Conservation (phyloP, 495 filamentous ascomycete species). For the Lasiosphaeria ovina region DNA sequence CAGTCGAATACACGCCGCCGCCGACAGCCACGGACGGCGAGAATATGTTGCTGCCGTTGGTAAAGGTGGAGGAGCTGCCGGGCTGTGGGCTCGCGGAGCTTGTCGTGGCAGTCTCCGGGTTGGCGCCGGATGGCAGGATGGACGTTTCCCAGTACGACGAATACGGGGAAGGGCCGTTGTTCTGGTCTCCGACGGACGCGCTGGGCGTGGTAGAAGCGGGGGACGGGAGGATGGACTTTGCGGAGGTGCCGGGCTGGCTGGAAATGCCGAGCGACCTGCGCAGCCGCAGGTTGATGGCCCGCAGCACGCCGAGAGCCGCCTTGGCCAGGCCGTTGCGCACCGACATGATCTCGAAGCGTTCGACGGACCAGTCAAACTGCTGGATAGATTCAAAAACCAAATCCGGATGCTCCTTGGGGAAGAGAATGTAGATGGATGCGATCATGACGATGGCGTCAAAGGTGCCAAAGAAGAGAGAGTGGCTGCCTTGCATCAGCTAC, state of each 20-base stretch:
- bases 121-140: neutral
- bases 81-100: neutral
- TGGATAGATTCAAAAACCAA: constrained; percentile 42
- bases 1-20: neutral
- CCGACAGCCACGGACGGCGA: neutral
- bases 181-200: neutral
- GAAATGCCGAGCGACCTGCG: constrained; percentile 40
- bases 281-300: constrained; percentile 45
- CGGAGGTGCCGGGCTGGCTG: constrained; percentile 3
- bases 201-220: neutral
- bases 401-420: constrained; percentile 47
- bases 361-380: constrained; percentile 53
- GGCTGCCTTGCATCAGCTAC: constrained; percentile 20
- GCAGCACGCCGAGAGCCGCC: constrained; percentile 51
- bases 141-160: neutral
- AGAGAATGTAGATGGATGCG: constrained; percentile 56
- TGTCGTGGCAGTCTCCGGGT: neutral
- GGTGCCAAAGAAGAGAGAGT: constrained; percentile 54
- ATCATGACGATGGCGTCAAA: constrained; percentile 64
- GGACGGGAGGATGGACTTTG: constrained; percentile 6
- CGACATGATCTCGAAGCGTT: constrained; percentile 52
- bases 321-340: constrained; percentile 50
- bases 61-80: neutral
- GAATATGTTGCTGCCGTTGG: neutral
- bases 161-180: neutral